A percentile compares a stretch with the other conserved stretches of the same genome.
Evolutionary conservation across 331 rosid species (phyloP).

Genomic region (Acacia pycnantha): DNA sequence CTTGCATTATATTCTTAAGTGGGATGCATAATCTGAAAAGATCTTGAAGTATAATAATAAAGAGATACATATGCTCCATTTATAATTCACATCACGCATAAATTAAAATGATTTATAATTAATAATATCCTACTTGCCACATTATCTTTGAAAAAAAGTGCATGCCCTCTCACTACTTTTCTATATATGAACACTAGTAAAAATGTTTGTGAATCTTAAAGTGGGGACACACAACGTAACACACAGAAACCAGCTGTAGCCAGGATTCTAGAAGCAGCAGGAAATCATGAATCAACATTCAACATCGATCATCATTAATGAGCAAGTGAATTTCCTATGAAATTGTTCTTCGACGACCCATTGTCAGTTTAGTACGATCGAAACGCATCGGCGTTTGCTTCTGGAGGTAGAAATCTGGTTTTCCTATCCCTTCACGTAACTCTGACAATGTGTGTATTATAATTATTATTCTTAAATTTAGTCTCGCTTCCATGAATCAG

Average conservation of each 20-base stretch:
- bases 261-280: not conserved
- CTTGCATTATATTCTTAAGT: not conserved
- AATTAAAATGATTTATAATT: not conserved
- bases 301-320: not conserved
- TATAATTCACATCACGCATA: not conserved
- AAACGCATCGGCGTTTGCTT: not conserved
- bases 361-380: not conserved
- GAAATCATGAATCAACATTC: not conserved
- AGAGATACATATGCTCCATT: not conserved
- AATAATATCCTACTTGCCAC: not conserved
- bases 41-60: not conserved
- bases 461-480: not conserved
- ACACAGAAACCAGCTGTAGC: not conserved
- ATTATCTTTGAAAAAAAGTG: not conserved
- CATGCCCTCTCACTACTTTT: not conserved
- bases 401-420: not conserved
- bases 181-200: not conserved
- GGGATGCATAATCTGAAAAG: not conserved
- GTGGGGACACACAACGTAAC: not conserved
- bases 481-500: not conserved
- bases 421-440: constrained; percentile 16
- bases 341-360: not conserved
- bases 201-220: not conserved
- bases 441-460: not conserved
- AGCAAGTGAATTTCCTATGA: not conserved